Conservation (phyloP, 306 rosid species). For the Casuarina glauca region DNA sequence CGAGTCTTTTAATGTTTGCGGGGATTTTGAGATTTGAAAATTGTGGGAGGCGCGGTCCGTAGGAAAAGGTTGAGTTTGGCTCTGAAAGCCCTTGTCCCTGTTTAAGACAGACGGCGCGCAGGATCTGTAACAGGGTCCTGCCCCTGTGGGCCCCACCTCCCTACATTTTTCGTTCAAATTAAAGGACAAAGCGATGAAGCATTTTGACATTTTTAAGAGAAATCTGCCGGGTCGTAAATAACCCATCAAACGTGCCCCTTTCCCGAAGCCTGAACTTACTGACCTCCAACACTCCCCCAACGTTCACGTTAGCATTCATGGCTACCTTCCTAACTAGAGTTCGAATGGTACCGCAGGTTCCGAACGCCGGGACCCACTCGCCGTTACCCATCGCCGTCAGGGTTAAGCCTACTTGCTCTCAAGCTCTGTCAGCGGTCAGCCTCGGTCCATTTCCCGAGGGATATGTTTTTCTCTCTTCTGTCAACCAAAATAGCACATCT, state of each 20-base stretch:
- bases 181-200: slow-evolving; percentile 10
- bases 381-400: slow-evolving; percentile 34
- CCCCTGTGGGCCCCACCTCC: background rate
- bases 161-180: background rate
- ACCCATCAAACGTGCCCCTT: slow-evolving; percentile 18
- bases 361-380: slow-evolving; percentile 17
- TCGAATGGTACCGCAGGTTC: background rate
- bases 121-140: background rate
- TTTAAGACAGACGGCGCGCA: slow-evolving; percentile 13
- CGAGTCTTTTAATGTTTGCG: slow-evolving; percentile 3
- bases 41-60: slow-evolving; percentile 12
- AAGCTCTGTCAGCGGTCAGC: slow-evolving; percentile 1
- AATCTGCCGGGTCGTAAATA: slow-evolving; percentile 37
- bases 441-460: slow-evolving; percentile 14
- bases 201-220: background rate
- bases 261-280: slow-evolving; percentile 31
- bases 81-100: slow-evolving; percentile 2
- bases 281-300: background rate
- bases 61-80: slow-evolving; percentile 26
- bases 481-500: background rate
- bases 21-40: background rate
- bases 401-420: background rate
- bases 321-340: background rate
- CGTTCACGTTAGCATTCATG: slow-evolving; percentile 35
- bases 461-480: background rate